Conservation (phyloP, 805 yeast species). For the Wickerhamomyces hampshirensis region DNA sequence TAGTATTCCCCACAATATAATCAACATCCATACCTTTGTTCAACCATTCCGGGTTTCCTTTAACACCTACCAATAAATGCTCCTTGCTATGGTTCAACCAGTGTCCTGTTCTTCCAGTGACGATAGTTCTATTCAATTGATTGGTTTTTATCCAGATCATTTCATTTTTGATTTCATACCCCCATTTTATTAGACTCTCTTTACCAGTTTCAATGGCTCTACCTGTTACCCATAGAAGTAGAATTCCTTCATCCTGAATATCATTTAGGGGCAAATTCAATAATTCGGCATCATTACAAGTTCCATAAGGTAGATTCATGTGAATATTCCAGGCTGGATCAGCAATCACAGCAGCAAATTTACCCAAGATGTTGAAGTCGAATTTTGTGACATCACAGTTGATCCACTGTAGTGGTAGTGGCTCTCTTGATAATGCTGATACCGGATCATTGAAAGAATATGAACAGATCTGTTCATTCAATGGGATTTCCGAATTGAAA, state of each 20-base stretch:
- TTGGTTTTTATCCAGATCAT: constrained; percentile 88
- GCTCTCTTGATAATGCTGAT: constrained; percentile 28
- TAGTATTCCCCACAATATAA: constrained; percentile 71
- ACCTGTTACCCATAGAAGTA: constrained; percentile 93
- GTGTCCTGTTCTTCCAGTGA: constrained; percentile 95
- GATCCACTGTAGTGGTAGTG: constrained; percentile 75
- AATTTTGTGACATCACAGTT: constrained; percentile 74
- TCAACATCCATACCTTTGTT: constrained; percentile 66
- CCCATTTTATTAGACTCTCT: constrained; percentile 73
- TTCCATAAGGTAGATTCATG: constrained; percentile 76
- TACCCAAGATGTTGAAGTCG: constrained; percentile 68
- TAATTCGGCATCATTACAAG: constrained; percentile 74
- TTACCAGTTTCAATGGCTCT: constrained; percentile 88
- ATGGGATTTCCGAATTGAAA: constrained; percentile 17
- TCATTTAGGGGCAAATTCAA: constrained; percentile 57
- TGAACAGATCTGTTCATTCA: constrained; percentile 25
- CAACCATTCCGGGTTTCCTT: constrained; percentile 76
- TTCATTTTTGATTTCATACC: constrained; percentile 74
- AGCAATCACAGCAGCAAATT: constrained; percentile 78
- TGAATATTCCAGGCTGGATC: constrained; percentile 97
- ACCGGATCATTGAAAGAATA: constrained; percentile 32
- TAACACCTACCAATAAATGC: constrained; percentile 79
- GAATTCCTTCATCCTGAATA: constrained; percentile 79
- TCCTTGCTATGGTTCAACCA: constrained; percentile 96
- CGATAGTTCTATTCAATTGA: constrained; percentile 81